These are phyloP conservation scores for Royoungia palumana DNA, from an alignment of 768 basidiomycete genomes.

Conservation along the genomic window DNA sequence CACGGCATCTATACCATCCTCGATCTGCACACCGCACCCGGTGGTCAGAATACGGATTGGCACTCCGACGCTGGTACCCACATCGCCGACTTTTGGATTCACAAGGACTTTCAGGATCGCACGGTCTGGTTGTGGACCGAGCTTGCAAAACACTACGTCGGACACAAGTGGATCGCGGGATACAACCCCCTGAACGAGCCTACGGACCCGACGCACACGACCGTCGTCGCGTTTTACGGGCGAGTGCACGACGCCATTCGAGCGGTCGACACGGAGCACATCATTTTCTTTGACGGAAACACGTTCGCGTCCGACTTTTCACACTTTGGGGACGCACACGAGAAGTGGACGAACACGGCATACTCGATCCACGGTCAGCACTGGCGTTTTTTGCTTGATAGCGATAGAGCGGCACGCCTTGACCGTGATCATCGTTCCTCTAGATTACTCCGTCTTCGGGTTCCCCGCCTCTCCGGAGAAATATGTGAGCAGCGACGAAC, in stretches of 20 bases:
- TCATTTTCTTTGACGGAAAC: slow-evolving; percentile 81
- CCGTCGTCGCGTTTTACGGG: slow-evolving; percentile 66
- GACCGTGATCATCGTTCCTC: background rate
- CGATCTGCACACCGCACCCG: slow-evolving; percentile 75
- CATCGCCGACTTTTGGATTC: slow-evolving; percentile 73
- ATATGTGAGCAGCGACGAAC: slow-evolving; percentile 53
- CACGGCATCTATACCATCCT: slow-evolving; percentile 78
- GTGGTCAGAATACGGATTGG: slow-evolving; percentile 78
- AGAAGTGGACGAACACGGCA: slow-evolving; percentile 65
- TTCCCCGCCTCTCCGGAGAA: slow-evolving; percentile 59
- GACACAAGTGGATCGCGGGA: slow-evolving; percentile 80
- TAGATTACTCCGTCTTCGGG: slow-evolving; percentile 48
- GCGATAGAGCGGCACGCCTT: background rate
- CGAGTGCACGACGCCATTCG: slow-evolving; percentile 69
- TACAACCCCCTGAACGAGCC: slow-evolving; percentile 86
- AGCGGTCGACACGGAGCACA: slow-evolving; percentile 62
- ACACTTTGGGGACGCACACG: slow-evolving; percentile 60
- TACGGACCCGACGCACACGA: slow-evolving; percentile 63
- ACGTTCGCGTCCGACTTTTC: slow-evolving; percentile 81
- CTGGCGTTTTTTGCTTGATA: background rate
- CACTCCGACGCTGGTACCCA: slow-evolving; percentile 71
- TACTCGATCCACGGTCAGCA: slow-evolving; percentile 69
- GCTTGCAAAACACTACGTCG: slow-evolving; percentile 71
- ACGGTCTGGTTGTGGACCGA: slow-evolving; percentile 74
- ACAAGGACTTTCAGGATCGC: slow-evolving; percentile 84